Conservation (phyloP, 441 rosid species). For the Gossypium trilobum region DNA sequence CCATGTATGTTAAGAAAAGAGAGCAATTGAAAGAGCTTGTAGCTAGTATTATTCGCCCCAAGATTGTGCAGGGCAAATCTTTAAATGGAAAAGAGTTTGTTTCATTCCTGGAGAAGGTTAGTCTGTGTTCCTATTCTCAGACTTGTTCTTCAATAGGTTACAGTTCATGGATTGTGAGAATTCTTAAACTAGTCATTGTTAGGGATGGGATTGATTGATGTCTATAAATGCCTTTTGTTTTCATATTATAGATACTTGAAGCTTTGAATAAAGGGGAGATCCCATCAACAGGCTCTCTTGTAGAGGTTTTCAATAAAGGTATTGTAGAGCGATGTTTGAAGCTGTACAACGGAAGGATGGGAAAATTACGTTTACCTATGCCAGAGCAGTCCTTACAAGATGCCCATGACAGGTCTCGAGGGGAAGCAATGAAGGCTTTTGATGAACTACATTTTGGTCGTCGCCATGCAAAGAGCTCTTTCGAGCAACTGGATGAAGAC, state of each 20-base stretch:
- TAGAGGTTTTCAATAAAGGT: slow-evolving; percentile 89
- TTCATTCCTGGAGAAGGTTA: slow-evolving; percentile 83
- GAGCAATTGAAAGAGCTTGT: slow-evolving; percentile 73
- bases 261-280: slow-evolving; percentile 97
- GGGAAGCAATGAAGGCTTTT: slow-evolving; percentile 52
- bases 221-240: slow-evolving; percentile 6
- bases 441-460: slow-evolving; percentile 91
- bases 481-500: slow-evolving; percentile 63
- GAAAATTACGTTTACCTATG: slow-evolving; percentile 54
- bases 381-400: slow-evolving; percentile 52
- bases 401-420: slow-evolving; percentile 53
- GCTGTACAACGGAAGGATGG: slow-evolving; percentile 61
- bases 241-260: slow-evolving; percentile 68
- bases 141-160: not conserved
- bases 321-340: slow-evolving; percentile 81
- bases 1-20: slow-evolving; percentile 62
- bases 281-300: slow-evolving; percentile 96
- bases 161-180: not conserved
- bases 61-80: slow-evolving; percentile 80
- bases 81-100: slow-evolving; percentile 90
- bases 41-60: slow-evolving; percentile 67
- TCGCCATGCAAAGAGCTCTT: slow-evolving; percentile 81
- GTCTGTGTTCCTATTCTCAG: slow-evolving; percentile 1
- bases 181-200: slow-evolving; percentile 4
- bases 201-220: not conserved